phyloP scores from a whole-genome alignment of 495 filamentous ascomycete genomes.

The Penicillium silybi region DNA sequence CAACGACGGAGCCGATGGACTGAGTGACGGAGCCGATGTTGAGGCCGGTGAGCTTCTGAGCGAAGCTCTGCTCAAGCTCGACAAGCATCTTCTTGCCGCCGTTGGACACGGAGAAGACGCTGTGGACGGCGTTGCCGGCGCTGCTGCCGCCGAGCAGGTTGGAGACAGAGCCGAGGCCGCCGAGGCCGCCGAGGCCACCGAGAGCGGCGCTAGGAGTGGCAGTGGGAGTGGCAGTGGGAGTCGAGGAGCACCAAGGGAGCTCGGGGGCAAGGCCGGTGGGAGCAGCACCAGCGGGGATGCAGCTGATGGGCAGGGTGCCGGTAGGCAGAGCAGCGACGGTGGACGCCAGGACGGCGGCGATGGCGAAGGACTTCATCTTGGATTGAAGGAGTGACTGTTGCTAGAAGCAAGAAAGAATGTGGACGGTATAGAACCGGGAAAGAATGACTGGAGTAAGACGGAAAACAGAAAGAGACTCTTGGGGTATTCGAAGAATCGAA shows the following conservation, averaged over 20 bases:
- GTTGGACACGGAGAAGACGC: conserved; percentile 20
- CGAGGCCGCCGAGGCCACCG: no score
- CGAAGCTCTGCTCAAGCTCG: conserved; percentile 16
- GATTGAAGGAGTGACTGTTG: conserved; percentile 18
- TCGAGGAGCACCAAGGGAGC: conserved; percentile 14
- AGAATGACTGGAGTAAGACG: conserved; percentile 18
- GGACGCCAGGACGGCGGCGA: conserved; percentile 23
- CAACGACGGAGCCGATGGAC: conserved; percentile 16
- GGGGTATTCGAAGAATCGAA: conserved; percentile 6
- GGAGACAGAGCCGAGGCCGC: not conserved
- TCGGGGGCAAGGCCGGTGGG: conserved; percentile 7
- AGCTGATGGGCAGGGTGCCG: conserved; percentile 4
- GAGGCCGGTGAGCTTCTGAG: conserved; percentile 13
- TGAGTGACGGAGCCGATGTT: conserved; percentile 7
- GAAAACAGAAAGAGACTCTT: conserved; percentile 17
- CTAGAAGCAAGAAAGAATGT: conserved; percentile 24
- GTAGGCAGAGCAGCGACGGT: conserved; percentile 22
- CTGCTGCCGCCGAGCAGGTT: not conserved
- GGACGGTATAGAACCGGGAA: conserved; percentile 27
- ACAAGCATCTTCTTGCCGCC: conserved; percentile 14
- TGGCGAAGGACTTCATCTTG: conserved; percentile 26
- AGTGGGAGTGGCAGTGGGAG: conserved; percentile 2
- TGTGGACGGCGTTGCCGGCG: conserved; percentile 3
- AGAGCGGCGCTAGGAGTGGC: not conserved
- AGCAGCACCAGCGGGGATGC: conserved; percentile 7